Evolutionary conservation across 2,329 filamentous ascomycete genomes (phyloP), one percentile per base, ranked within the genome.

Genomic region (Penicillium occitanis): DNA sequence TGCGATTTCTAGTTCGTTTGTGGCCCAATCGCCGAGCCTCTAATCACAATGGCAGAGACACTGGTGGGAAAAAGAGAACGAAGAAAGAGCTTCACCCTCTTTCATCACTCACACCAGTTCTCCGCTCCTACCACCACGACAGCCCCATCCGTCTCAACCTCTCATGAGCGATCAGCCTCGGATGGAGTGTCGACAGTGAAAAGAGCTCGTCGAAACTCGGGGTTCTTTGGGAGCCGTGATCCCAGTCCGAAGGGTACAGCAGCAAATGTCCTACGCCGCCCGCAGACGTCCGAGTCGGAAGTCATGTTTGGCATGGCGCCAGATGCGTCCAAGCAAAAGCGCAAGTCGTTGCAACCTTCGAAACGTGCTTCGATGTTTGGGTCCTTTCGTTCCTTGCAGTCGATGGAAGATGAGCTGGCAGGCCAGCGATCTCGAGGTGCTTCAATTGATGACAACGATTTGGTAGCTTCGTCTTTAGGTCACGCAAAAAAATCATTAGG

Each of bases 331-430:
- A 79, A 74, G 22, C 75, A 75, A 33, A 77, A 78, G 37, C 79
- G 80, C 40, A 79, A 77, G 69, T 82, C 79, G 19, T 69, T 81
- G 14, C 80, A 81, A 69, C 82, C 80, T 70, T 67, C 69, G 53
- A 78, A 77, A 68, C 80, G 84, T 11, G 76, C 80, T n/a, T 88
- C 86, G 3, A 79, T 87, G 30, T 87, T 89, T 73, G 85, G 85
- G 46, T 88, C 87, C 1, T 75, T 88, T 61, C 82, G 83, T 67
- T 84, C 82, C 42, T 76, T 84, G 60, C 83, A 84, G 63, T 82
- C 82, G 5, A 74, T 80, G 62, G 83, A 83, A 35, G 85, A 85
- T 48, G 83, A 85, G 55, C 80, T 80, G 11, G 75, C 81, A 3
- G 80, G 81, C n/a, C 66, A 67, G 33, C 82, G 83, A 48, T 85